phyloP scores from a whole-genome alignment of 2,329 filamentous ascomycete species.

The Ceratocystis variospora region DNA sequence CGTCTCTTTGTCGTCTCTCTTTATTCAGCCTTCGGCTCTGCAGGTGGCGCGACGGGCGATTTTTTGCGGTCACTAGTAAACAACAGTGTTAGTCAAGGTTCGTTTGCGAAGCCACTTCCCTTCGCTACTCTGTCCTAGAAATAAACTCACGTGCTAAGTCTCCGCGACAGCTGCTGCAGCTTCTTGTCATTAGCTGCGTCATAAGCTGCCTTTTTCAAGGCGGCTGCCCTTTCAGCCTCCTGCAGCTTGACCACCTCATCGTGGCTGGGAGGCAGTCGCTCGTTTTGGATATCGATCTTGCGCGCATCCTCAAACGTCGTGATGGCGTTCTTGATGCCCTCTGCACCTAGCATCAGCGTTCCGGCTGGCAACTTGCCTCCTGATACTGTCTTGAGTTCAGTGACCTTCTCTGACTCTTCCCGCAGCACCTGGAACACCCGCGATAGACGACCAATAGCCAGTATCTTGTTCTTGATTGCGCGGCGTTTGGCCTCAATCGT shows the following conservation, averaged over 20 bases:
- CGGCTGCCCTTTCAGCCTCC: conserved; percentile 66
- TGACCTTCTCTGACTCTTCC: conserved; percentile 92
- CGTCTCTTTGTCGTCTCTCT: background rate
- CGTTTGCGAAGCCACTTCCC: background rate
- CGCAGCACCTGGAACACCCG: conserved; percentile 96
- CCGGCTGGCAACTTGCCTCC: conserved; percentile 86
- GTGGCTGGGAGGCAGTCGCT: conserved; percentile 78
- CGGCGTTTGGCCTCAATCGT: conserved; percentile 87
- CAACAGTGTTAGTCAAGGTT: background rate
- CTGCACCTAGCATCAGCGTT: conserved; percentile 92
- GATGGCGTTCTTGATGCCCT: conserved; percentile 97
- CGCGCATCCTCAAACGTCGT: conserved; percentile 91
- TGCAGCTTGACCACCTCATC: conserved; percentile 80
- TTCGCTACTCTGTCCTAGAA: background rate
- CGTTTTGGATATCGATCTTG: conserved; percentile 95
- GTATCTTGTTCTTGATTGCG: conserved; percentile 98
- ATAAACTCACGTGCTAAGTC: conserved; percentile 85
- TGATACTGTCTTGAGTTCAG: conserved; percentile 91
- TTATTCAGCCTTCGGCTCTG: conserved; percentile 11
- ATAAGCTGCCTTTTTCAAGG: conserved; percentile 69
- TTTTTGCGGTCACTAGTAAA: conserved; percentile 17
- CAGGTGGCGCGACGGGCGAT: conserved; percentile 3
- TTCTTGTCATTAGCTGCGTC: conserved; percentile 89
- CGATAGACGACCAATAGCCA: conserved; percentile 90
- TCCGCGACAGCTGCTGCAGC: conserved; percentile 71